Evolutionary conservation across 139 green algal species (phyloP).

Genomic region (Edaphochlamys debaryana): DNA sequence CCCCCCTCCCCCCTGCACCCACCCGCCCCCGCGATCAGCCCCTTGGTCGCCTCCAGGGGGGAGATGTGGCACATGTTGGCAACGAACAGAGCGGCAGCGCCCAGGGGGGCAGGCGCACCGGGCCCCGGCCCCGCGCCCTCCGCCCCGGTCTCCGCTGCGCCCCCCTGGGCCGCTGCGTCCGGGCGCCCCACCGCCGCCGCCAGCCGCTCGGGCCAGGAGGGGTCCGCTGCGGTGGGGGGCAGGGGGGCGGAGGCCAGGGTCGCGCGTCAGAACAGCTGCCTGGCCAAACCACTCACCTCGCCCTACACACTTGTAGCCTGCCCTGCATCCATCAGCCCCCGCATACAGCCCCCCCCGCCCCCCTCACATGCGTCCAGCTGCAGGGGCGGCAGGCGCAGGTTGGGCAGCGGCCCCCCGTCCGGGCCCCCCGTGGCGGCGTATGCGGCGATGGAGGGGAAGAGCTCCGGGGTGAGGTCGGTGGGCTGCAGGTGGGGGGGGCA

Average conservation of each 20-base stretch:
- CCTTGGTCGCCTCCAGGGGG: slow-evolving; percentile 56
- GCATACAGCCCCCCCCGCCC: too few species aligned
- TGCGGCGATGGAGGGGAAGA: slow-evolving; percentile 32
- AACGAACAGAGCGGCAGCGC: slow-evolving; percentile 36
- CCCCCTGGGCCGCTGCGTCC: background rate
- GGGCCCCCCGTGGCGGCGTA: background rate
- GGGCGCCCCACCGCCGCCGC: slow-evolving; percentile 1
- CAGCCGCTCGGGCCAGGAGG: slow-evolving; percentile 13
- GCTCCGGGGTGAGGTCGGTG: slow-evolving; percentile 48
- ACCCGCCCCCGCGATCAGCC: slow-evolving; percentile 59
- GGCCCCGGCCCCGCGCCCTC: background rate
- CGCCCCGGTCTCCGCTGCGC: background rate
- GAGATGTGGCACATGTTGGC: slow-evolving; percentile 73
- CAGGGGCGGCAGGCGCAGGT: slow-evolving; percentile 48
- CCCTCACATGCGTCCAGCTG: slow-evolving; percentile 35
- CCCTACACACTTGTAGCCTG: too few species aligned
- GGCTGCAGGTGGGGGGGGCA: too few species aligned
- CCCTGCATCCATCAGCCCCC: too few species aligned
- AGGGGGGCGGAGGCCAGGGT: too few species aligned
- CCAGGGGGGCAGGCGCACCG: too few species aligned
- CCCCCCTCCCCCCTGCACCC: background rate
- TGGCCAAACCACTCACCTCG: too few species aligned
- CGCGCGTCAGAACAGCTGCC: too few species aligned
- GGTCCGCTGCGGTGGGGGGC: too few species aligned
- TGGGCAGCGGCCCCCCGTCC: background rate